Evolutionary conservation across 108 stramenopile species (phyloP), one percentile per base, ranked within the genome.

Genomic region (Nitzschia sp.): DNA sequence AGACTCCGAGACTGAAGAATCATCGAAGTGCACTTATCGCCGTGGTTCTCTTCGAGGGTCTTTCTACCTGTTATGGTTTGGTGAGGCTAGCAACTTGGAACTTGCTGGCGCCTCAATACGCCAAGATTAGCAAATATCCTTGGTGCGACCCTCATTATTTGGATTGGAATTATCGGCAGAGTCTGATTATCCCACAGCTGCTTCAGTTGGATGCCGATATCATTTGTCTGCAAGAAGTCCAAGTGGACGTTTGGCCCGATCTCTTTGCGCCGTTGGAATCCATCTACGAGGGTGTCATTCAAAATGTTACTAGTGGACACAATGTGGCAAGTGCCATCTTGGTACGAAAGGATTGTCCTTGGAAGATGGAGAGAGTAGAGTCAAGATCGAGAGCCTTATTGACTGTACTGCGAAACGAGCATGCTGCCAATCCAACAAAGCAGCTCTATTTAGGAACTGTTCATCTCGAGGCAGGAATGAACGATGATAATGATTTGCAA

Each of bases 221-320:
- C 47, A 53, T 86, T 19, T 86, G 85, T 66, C 55, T 86, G 19
- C 85, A 86, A 80, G 85, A 86, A 77, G 82, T 81, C 21, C 75
- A 83, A 58, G 67, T 81, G 1, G 69, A 72, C 54, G 4, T 71
- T 13, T 83, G 64, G 55, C 47, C 60, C 16, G 70, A 63, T 3
- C 48, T 83, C 32, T 26, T 44, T 31, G 44, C 33, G 5, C 27
- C 17, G 26, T 34, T 78, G 3, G 27, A 45, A 1, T n/a, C 38
- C 13, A 58, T 26, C 1, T 76, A 71, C 66, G 60, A 72, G 35
- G 64, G 71, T 34, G 44, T 73, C 31, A 32, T 79, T 23, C 82
- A 79, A 69, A 71, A 71, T 35, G 55, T 65, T n/a, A 71, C 62
- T 25, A 41, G 45, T 31, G 45, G 44, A 15, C 82, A 78, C 48